Evolutionary conservation across 805 yeast genomes (phyloP), one percentile per base, ranked within the genome.

Genomic region (Saccharomyces eubayanus): DNA sequence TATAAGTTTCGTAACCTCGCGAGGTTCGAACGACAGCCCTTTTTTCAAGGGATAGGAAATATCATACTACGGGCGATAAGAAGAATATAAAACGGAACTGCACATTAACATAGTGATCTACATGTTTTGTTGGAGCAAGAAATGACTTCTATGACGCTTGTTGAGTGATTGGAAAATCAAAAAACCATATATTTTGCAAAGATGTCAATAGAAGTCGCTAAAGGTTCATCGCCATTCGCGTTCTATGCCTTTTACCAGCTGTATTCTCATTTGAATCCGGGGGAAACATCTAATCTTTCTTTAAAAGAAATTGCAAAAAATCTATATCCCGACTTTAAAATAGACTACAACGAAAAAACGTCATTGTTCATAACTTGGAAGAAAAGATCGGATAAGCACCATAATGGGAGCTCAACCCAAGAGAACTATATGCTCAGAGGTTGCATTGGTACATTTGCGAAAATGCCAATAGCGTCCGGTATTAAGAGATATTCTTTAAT

Each of bases 351-450:
- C 14, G 69, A 60, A 47, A 62, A 65, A 45, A 71, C 73, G 6
- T 94, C 98, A 0, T 70, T 92, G 28, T 94, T 94, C 71, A 86
- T 92, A 31, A 94, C 98, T 0, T 94, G 97, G 96, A 84, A 82
- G 60, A 76, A 78, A 53, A 60, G 62, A 20, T 54, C 58, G 3
- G 73, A 12, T 8, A 46, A 51, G 28, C 48, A 31, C 10, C 31
- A n/a, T n/a, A 20, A 21, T 24, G 50, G 14, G 2, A 43, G 28
- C 48, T 51, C 51, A 8, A 53, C 49, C 14, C 53, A 54, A n/a
- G 51, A 40, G 1, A 36, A 16, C 9, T 68, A 65, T 51, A 51
- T 48, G 9, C 72, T 92, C 49, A 74, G 98, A 46, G 99, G 99
- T 0, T 92, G 99, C 65, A 94, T 92, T 52, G 99, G 99, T 1